phyloP scores from a whole-genome alignment of 805 yeast species.

The Isabelozyma gotoi region DNA sequence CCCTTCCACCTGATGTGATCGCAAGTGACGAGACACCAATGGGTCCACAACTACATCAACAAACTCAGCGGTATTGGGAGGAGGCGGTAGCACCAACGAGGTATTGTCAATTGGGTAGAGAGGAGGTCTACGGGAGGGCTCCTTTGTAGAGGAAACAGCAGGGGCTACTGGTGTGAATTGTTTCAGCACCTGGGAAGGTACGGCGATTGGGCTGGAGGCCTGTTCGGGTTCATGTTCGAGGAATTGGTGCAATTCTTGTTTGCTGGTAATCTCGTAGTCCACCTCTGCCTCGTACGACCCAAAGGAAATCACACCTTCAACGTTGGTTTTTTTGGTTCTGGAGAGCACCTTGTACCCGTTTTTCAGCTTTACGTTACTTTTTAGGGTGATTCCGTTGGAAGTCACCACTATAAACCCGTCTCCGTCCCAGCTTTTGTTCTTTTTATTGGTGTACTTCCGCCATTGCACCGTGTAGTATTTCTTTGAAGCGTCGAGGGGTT shows the following conservation, averaged over 20 bases:
- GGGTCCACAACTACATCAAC: constrained; percentile 59
- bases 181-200: constrained; percentile 47
- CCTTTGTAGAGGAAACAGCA: not conserved
- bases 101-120: constrained; percentile 1
- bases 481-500: not conserved
- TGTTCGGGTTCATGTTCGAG: not conserved
- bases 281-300: constrained; percentile 66
- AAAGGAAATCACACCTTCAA: constrained; percentile 44
- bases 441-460: constrained; percentile 71
- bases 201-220: constrained; percentile 16
- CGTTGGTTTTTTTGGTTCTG: constrained; percentile 22
- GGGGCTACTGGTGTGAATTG: constrained; percentile 10
- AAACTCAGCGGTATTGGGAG: constrained; percentile 4
- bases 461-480: constrained; percentile 47
- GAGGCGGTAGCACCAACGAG: constrained; percentile 7
- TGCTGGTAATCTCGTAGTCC: constrained; percentile 42
- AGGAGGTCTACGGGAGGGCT: too few relatives aligned
- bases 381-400: constrained; percentile 23
- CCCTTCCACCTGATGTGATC: constrained; percentile 88
- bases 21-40: constrained; percentile 45
- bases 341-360: constrained; percentile 16
- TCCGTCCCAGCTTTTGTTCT: constrained; percentile 93
- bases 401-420: constrained; percentile 63
- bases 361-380: constrained; percentile 27
- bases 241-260: constrained; percentile 8